Evolutionary conservation across 2,329 filamentous ascomycete genomes (phyloP).

Genomic region (Colletotrichum tropicale): DNA sequence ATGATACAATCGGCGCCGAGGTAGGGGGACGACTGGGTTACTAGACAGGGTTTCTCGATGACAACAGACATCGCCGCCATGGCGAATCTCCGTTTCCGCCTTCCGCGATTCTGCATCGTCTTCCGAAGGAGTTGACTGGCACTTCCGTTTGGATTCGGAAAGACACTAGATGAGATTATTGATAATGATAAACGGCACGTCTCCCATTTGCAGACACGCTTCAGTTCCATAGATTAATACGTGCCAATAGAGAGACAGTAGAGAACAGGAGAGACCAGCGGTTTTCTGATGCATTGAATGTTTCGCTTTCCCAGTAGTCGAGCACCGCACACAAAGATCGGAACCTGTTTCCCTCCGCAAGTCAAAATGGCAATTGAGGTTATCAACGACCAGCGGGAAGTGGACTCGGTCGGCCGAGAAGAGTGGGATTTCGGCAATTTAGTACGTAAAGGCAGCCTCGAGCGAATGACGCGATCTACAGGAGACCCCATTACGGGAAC

Average conservation of each 20-base stretch:
- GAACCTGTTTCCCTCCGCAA: background rate
- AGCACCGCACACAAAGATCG: rapidly evolving
- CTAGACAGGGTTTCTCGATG: conserved; percentile 2
- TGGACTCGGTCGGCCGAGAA: background rate
- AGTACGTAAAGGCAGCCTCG: background rate
- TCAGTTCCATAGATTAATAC: too few species aligned
- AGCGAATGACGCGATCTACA: background rate
- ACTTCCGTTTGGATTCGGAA: too few species aligned
- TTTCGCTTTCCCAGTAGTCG: background rate
- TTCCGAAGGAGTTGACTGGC: background rate
- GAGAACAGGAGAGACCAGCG: background rate
- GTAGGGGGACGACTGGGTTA: background rate
- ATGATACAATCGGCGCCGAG: background rate
- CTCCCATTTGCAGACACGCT: background rate
- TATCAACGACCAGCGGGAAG: background rate
- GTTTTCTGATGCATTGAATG: rapidly evolving
- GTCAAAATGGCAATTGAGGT: background rate
- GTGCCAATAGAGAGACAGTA: too few species aligned
- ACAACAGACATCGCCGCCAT: conserved; percentile 1
- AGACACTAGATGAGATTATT: background rate
- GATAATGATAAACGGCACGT: background rate
- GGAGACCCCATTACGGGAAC: background rate
- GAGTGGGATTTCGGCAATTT: background rate
- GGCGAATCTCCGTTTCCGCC: background rate
- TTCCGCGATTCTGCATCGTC: background rate